Evolutionary conservation across 257 asterid genomes (phyloP).

Genomic region (Salvia splendens): DNA sequence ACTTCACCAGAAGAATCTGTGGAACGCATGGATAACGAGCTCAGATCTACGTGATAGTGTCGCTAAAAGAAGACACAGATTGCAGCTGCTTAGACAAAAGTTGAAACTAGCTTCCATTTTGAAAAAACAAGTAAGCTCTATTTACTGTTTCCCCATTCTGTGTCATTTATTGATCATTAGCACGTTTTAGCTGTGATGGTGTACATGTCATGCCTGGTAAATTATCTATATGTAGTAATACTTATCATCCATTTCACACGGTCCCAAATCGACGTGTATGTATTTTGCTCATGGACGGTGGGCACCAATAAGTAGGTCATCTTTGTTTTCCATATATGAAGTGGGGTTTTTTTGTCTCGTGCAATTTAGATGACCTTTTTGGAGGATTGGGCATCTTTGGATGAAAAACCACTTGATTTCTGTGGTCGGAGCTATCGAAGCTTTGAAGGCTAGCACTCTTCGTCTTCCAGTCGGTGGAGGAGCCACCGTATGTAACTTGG

Average conservation of each 20-base stretch:
- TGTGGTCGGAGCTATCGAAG: slow-evolving; percentile 82
- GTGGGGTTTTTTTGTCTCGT: not conserved
- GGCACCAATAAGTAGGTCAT: too few relatives aligned
- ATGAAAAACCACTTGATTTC: slow-evolving; percentile 69
- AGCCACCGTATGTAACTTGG: slow-evolving; percentile 58
- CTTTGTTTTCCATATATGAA: slow-evolving; percentile 25
- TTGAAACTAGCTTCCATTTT: slow-evolving; percentile 91
- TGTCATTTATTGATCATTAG: not conserved
- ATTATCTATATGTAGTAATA: too few relatives aligned
- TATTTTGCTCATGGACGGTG: too few relatives aligned
- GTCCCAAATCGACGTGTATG: too few relatives aligned
- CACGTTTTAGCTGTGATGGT: not conserved
- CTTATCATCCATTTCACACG: too few relatives aligned
- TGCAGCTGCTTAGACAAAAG: slow-evolving; percentile 90
- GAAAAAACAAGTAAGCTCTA: slow-evolving; percentile 73
- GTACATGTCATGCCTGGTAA: not conserved
- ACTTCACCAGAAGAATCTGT: slow-evolving; percentile 66
- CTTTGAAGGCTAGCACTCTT: slow-evolving; percentile 89
- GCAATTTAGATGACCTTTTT: slow-evolving; percentile 53
- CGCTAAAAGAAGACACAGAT: slow-evolving; percentile 86
- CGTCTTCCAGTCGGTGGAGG: slow-evolving; percentile 87
- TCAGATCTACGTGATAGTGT: slow-evolving; percentile 86
- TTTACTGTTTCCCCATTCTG: slow-evolving; percentile 27
- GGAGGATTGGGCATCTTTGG: slow-evolving; percentile 76
- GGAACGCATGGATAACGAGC: slow-evolving; percentile 96